Percentiles rank a stretch among this genome's conserved stretches.
Conservation (phyloP, 148 eudicot species). For the Diospyros lotus region DNA sequence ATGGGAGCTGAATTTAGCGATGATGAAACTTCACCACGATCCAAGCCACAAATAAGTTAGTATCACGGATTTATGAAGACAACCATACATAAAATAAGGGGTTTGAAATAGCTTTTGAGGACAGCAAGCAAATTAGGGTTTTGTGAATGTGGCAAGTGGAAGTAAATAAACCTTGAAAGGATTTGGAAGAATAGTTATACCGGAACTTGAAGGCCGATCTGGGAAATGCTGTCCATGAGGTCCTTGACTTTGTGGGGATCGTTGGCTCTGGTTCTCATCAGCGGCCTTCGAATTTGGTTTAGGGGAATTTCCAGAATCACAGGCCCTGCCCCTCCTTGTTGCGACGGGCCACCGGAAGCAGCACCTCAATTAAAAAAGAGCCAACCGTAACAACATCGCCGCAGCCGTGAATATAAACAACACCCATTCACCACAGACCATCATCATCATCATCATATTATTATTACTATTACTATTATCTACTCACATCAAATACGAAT, state of each 20-base stretch:
- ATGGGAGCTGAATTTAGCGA: too few species aligned
- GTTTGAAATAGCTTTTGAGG: too few species aligned
- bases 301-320: conserved; percentile 76
- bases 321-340: conserved; percentile 37
- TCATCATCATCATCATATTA: too few species aligned
- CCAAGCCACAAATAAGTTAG: too few species aligned
- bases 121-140: too few species aligned
- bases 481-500: too few species aligned
- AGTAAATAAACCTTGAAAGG: background rate
- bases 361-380: conserved; percentile 35
- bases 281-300: conserved; percentile 81
- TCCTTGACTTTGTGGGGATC: conserved; percentile 79
- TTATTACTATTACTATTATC: background rate
- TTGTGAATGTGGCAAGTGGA: background rate
- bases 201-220: conserved; percentile 96
- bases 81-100: too few species aligned
- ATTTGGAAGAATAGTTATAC: conserved; percentile 29
- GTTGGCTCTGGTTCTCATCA: conserved; percentile 88
- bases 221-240: conserved; percentile 82
- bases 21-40: too few species aligned
- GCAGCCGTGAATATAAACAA: background rate
- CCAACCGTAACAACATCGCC: too few species aligned
- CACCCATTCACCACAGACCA: background rate
- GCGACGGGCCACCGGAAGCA: conserved; percentile 39
- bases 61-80: too few species aligned